Percentiles rank a stretch among this genome's conserved stretches.
Evolutionary conservation across 345 rosid species (phyloP).

Genomic region (Jatropha curcas): DNA sequence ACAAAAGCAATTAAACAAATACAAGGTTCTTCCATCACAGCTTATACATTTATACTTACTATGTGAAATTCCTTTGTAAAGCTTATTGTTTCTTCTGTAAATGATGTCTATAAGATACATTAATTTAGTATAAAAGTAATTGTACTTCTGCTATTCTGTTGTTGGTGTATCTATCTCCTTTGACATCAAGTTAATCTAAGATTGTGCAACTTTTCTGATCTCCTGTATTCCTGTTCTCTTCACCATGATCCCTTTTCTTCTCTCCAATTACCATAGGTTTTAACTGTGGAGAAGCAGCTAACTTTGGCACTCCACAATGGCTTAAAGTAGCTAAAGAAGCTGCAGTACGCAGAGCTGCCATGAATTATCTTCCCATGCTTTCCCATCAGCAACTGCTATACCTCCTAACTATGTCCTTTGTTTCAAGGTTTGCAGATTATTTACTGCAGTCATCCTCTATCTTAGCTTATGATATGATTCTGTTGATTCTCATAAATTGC

Average conservation of each 20-base stretch:
- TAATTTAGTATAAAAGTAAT: neutral
- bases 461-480: conserved; percentile 6
- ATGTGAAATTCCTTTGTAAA: neutral
- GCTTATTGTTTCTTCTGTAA: neutral
- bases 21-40: neutral
- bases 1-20: neutral
- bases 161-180: neutral
- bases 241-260: conserved; percentile 8
- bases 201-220: neutral
- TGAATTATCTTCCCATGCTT: conserved; percentile 99
- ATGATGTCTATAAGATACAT: neutral
- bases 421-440: conserved; percentile 63
- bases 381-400: conserved; percentile 97
- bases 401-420: conserved; percentile 97
- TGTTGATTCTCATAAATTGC: neutral
- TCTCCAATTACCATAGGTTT: conserved; percentile 51
- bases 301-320: conserved; percentile 99
- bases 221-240: neutral
- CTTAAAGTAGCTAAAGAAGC: conserved; percentile 95
- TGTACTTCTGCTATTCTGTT: neutral
- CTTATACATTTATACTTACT: neutral
- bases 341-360: conserved; percentile 98
- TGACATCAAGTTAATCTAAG: neutral
- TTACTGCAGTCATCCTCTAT: conserved; percentile 12
- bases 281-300: conserved; percentile 99